These are phyloP conservation scores for Penicillium paradoxum DNA, from an alignment of 495 filamentous ascomycete species.

Conservation along the genomic window DNA sequence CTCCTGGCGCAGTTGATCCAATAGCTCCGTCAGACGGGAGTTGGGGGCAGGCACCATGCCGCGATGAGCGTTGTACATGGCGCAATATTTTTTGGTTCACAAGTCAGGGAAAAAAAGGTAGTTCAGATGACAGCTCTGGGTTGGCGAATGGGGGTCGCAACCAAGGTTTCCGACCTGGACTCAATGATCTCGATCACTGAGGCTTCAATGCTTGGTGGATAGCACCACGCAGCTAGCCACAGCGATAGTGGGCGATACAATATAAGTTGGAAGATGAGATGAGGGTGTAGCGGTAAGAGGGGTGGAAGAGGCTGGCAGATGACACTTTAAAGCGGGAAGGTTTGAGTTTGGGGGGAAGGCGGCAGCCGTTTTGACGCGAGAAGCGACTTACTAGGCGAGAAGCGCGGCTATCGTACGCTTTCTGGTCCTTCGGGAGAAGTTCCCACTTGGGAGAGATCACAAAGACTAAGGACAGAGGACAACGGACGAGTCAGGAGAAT, in stretches of 20 bases:
- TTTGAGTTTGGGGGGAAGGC: slow-evolving; percentile 28
- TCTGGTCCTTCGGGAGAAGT: too few species aligned
- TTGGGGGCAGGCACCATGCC: slow-evolving; percentile 70
- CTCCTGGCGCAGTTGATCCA: slow-evolving; percentile 84
- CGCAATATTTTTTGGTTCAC: slow-evolving; percentile 8
- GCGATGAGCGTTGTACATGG: slow-evolving; percentile 89
- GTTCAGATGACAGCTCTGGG: not conserved
- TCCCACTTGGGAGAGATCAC: too few species aligned
- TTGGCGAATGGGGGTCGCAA: slow-evolving; percentile 17
- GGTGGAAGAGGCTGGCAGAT: slow-evolving; percentile 23
- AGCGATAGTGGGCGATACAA: slow-evolving; percentile 8
- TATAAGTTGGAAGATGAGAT: slow-evolving; percentile 4
- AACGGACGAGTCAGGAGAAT: too few species aligned
- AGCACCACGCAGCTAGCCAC: slow-evolving; percentile 28
- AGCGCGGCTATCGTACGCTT: slow-evolving; percentile 15
- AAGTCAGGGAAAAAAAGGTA: not conserved
- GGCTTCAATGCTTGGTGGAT: slow-evolving; percentile 26
- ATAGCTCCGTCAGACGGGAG: slow-evolving; percentile 78
- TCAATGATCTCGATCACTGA: slow-evolving; percentile 15
- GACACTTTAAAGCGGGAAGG: slow-evolving; percentile 27
- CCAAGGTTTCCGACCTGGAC: slow-evolving; percentile 5
- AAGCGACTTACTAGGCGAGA: slow-evolving; percentile 38
- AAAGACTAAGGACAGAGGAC: too few species aligned
- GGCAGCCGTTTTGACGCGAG: slow-evolving; percentile 34
- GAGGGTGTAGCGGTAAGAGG: slow-evolving; percentile 10